phyloP scores from a whole-genome alignment of 1,139 yeast genomes.

The Eremothecium coryli region DNA sequence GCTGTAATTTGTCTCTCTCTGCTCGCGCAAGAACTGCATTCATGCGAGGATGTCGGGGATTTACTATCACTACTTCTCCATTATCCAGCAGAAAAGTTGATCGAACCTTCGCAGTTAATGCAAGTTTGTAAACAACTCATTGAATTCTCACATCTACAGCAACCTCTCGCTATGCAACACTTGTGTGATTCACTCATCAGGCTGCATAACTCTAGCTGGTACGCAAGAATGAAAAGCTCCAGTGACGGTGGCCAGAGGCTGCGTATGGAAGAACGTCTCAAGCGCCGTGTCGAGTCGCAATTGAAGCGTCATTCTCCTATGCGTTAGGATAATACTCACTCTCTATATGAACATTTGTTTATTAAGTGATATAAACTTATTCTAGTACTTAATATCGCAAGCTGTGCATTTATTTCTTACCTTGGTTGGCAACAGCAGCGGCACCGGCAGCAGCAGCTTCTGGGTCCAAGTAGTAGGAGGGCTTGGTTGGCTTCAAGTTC shows the following conservation, averaged over 20 bases:
- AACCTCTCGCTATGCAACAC: conserved; percentile 15
- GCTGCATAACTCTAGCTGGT: conserved; percentile 10
- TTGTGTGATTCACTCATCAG: conserved; percentile 17
- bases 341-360: too few species aligned
- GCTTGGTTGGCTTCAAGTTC: conserved; percentile 79
- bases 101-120: conserved; percentile 22
- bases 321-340: too few species aligned
- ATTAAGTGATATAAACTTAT: too few species aligned
- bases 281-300: conserved; percentile 9
- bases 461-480: conserved; percentile 95
- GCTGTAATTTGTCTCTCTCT: conserved; percentile 44
- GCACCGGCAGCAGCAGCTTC: conserved; percentile 99
- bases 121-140: conserved; percentile 19
- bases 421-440: conserved; percentile 98
- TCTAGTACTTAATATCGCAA: too few species aligned
- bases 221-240: conserved; percentile 6
- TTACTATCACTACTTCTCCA: conserved; percentile 49
- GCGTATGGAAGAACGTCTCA: conserved; percentile 11
- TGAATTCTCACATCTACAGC: conserved; percentile 20
- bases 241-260: conserved; percentile 8
- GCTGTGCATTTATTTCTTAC: conserved; percentile 41
- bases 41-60: conserved; percentile 53
- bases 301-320: too few species aligned
- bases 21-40: conserved; percentile 38
- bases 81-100: conserved; percentile 37